These are phyloP conservation scores for Suillus alpinus DNA, from an alignment of 768 basidiomycete genomes.

Conservation along the genomic window DNA sequence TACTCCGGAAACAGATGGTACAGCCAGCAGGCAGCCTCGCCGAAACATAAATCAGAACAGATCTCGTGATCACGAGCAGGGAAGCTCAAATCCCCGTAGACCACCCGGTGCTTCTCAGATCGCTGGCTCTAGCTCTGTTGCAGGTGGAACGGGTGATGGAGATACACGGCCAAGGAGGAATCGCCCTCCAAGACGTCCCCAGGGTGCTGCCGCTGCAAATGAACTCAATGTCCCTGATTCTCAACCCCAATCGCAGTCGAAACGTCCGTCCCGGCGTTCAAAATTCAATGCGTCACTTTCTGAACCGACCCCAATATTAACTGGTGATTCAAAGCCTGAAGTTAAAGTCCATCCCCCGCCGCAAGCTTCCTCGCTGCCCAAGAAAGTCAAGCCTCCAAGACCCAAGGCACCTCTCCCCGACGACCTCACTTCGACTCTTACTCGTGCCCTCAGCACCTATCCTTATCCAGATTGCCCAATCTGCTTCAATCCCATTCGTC, in stretches of 20 bases:
- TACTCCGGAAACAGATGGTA: background rate
- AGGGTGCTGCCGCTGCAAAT: background rate
- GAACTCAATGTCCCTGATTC: background rate
- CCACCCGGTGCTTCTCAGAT: background rate
- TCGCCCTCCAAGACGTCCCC: background rate
- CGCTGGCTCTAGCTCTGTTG: background rate
- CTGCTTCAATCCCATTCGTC: slow-evolving; percentile 79
- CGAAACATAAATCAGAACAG: background rate
- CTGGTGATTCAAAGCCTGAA: background rate
- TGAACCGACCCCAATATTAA: slow-evolving; percentile 2
- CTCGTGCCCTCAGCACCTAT: slow-evolving; percentile 58
- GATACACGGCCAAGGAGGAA: background rate
- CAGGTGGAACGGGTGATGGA: no score
- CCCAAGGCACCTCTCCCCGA: slow-evolving; percentile 33
- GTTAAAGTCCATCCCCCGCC: background rate
- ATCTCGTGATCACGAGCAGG: background rate
- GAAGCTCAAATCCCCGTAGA: background rate
- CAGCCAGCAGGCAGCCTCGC: background rate
- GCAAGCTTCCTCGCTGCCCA: slow-evolving; percentile 2
- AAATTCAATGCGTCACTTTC: slow-evolving; percentile 39
- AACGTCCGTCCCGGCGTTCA: slow-evolving; percentile 28
- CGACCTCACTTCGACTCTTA: slow-evolving; percentile 76
- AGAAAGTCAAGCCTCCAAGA: slow-evolving; percentile 10
- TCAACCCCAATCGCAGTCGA: background rate
- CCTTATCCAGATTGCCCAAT: slow-evolving; percentile 80